Evolutionary conservation across 495 filamentous ascomycete species (phyloP).

Genomic region (Hyaloscypha hepaticicola): DNA sequence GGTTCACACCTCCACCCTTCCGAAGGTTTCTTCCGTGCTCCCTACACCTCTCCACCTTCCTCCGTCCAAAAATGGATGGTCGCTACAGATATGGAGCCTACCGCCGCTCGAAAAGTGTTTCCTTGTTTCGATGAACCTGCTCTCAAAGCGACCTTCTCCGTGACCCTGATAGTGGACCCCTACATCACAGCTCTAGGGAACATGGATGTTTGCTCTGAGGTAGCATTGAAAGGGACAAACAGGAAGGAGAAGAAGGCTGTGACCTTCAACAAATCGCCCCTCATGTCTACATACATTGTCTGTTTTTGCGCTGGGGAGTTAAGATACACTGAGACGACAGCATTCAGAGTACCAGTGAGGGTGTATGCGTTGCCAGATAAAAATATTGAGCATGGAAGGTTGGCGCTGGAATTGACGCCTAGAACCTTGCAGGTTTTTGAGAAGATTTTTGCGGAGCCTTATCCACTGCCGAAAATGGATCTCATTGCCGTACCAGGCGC

Average conservation of each 20-base stretch:
- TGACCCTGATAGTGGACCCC: conserved; percentile 71
- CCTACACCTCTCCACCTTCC: neutral
- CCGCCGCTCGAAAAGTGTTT: conserved; percentile 60
- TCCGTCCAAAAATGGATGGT: neutral
- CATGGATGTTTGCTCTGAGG: conserved; percentile 64
- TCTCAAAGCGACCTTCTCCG: conserved; percentile 69
- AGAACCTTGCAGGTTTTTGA: conserved; percentile 92
- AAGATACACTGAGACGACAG: conserved; percentile 68
- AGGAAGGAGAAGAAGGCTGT: conserved; percentile 67
- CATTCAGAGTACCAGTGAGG: conserved; percentile 68
- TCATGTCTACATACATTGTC: conserved; percentile 76
- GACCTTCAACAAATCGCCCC: conserved; percentile 68
- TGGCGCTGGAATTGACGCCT: conserved; percentile 79
- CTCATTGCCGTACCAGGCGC: conserved; percentile 33
- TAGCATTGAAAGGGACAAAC: conserved; percentile 50
- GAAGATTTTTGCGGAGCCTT: conserved; percentile 67
- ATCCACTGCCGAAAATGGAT: conserved; percentile 85
- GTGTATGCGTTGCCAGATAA: conserved; percentile 84
- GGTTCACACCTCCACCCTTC: neutral
- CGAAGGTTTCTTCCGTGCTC: neutral
- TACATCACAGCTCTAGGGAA: conserved; percentile 72
- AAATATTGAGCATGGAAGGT: conserved; percentile 80
- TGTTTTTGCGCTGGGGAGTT: conserved; percentile 76
- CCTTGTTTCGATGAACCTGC: conserved; percentile 79
- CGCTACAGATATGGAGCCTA: neutral